Conservation (phyloP, 2,329 filamentous ascomycete species). For the Fusarium decemcellulare region DNA sequence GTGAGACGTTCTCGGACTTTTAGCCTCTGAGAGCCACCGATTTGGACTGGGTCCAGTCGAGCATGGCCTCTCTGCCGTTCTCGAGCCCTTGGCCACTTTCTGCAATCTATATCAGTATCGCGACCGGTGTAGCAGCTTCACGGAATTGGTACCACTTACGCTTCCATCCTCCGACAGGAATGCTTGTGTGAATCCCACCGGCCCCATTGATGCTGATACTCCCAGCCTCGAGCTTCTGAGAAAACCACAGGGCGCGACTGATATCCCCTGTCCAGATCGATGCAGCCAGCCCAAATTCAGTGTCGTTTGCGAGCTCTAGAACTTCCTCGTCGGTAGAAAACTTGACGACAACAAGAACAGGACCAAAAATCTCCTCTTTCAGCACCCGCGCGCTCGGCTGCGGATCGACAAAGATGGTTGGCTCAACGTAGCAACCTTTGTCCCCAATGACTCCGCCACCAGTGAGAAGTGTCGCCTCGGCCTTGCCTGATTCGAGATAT, state of each 20-base stretch:
- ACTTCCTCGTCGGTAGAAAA: background rate
- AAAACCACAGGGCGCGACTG: background rate
- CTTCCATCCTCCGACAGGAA: background rate
- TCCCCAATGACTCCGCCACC: background rate
- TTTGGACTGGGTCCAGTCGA: slow-evolving; percentile 7
- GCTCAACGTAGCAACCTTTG: background rate
- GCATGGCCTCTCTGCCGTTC: background rate
- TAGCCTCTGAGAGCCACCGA: background rate
- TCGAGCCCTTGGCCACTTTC: slow-evolving; percentile 1
- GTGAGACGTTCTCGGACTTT: too few relatives aligned
- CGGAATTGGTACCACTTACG: background rate
- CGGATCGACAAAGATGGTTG: background rate
- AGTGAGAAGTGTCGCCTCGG: background rate
- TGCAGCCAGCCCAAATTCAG: background rate
- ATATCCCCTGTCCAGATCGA: background rate
- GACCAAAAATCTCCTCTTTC: background rate
- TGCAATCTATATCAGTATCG: background rate
- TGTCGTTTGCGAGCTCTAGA: background rate
- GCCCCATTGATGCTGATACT: background rate
- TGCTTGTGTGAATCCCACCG: background rate
- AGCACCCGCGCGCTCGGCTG: background rate
- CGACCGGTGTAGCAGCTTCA: background rate
- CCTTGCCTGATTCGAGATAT: background rate
- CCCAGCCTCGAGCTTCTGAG: background rate
- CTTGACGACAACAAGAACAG: background rate